Conservation (phyloP, 805 yeast species). For the Lachancea fermentati region DNA sequence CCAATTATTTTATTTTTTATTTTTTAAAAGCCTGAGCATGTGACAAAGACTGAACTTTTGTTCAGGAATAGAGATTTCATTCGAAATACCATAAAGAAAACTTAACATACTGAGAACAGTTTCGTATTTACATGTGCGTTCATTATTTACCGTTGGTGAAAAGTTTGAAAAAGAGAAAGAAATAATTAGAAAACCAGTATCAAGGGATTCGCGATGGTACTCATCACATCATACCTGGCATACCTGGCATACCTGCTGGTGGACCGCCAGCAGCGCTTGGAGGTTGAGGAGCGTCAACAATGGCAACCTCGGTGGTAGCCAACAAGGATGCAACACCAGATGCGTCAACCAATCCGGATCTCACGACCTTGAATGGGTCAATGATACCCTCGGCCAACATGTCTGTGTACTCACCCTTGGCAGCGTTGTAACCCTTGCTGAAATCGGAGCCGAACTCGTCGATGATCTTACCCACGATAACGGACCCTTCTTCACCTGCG, state of each 20-base stretch:
- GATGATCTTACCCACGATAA: conserved; percentile 81
- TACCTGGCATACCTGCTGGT: conserved; percentile 56
- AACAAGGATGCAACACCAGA: conserved; percentile 95
- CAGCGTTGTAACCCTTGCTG: conserved; percentile 85
- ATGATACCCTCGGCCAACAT: conserved; percentile 96
- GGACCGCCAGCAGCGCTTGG: conserved; percentile 45
- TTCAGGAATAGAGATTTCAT: background rate
- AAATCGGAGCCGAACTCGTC: conserved; percentile 57
- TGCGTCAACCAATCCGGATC: conserved; percentile 93
- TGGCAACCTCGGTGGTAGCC: conserved; percentile 98
- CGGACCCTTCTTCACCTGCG: conserved; percentile 97
- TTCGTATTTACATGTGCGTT: conserved; percentile 5
- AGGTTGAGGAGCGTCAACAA: conserved; percentile 87
- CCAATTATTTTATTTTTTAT: conserved; percentile 12
- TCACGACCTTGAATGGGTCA: conserved; percentile 97
- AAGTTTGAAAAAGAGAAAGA: background rate
- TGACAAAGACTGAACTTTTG: background rate
- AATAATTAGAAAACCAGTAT: background rate
- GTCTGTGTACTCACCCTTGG: conserved; percentile 90
- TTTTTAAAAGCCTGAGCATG: background rate
- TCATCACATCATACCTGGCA: conserved; percentile 49
- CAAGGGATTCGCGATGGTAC: conserved; percentile 20
- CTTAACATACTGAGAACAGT: background rate
- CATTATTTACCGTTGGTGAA: conserved; percentile 4
- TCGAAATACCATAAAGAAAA: background rate